Base-by-base conservation (phyloP, 768 basidiomycete genomes). In the Tephrocybe sp. region DNA sequence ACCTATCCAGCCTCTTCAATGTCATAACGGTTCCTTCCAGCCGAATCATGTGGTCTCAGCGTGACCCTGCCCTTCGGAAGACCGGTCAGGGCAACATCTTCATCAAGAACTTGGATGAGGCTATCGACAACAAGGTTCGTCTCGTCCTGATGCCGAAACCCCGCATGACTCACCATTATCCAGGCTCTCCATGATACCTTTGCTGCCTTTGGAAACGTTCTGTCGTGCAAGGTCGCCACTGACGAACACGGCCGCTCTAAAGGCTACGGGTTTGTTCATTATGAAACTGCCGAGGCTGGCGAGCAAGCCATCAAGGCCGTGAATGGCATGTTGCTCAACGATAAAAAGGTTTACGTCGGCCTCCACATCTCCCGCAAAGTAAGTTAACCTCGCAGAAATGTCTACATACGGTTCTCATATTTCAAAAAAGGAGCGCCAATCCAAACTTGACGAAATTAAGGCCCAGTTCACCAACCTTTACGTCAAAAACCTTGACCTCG, bases 21-120 rank as follows among this genome's bases (percentile, higher is more conserved):
- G n/a, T 32, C 50, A 58, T 45, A 44, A 38, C 37, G 32, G 45
- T 43, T 55, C 32, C 48, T 54, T 48, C 57, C 59, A 93, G 90
- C 79, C 93, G 97, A 64, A 99, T 99, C 81, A 99, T 99, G 97
- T 98, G 97, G 96, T 98, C 95, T 65, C 97, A 98, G 83, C 92
- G 97, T 70, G 97, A 98, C 77, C 97, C 97, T 53, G 93, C 94
- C 61, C 86, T 99, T 67, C 91, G 97, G 73, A 98, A 98, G 85
- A 98, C 94, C 58, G 94, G 94, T 58, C 94, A 98, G 76, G 97
- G 97, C 71, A 99, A 99, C 72, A 93, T 99, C 67, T 99, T 99
- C 78, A 98, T 99, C 76, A 99, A 99, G 79, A 99, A 99, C 75
- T 75, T 99, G 60, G 95, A 97, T 64, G 93, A 96, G 72, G 80